phyloP scores from a whole-genome alignment of 1,139 yeast genomes.

The Scheffersomyces segobiensis region DNA sequence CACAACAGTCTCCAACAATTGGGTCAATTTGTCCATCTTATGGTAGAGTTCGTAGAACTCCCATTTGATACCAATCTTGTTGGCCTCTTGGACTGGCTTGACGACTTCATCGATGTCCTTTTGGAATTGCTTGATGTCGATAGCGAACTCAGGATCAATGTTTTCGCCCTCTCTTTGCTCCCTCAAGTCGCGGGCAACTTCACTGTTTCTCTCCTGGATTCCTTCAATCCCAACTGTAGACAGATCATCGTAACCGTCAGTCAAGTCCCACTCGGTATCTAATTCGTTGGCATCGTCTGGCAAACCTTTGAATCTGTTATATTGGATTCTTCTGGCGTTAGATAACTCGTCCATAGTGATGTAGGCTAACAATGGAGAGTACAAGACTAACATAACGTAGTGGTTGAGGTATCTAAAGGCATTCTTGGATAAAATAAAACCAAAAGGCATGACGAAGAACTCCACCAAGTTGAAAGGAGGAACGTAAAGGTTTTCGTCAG shows the following conservation, averaged over 20 bases:
- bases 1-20: conserved; percentile 41
- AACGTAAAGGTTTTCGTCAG: conserved; percentile 81
- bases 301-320: conserved; percentile 64
- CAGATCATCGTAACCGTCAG: conserved; percentile 65
- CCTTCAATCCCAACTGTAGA: conserved; percentile 38
- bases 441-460: conserved; percentile 40
- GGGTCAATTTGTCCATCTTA: conserved; percentile 47
- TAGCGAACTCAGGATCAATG: conserved; percentile 70
- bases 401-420: conserved; percentile 43
- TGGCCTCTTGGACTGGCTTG: conserved; percentile 61
- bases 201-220: conserved; percentile 39
- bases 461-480: conserved; percentile 85
- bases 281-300: conserved; percentile 81
- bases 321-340: conserved; percentile 67
- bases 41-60: conserved; percentile 57
- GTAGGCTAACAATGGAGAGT: conserved; percentile 64
- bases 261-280: conserved; percentile 80
- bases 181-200: conserved; percentile 40
- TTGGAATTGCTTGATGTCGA: conserved; percentile 50
- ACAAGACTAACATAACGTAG: conserved; percentile 60
- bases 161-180: conserved; percentile 62
- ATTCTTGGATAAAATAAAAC: conserved; percentile 26
- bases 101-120: conserved; percentile 45
- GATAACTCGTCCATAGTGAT: conserved; percentile 65
- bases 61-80: conserved; percentile 62